Conservation (phyloP, 768 basidiomycete species). For the Candolleomyces eurysporus region DNA sequence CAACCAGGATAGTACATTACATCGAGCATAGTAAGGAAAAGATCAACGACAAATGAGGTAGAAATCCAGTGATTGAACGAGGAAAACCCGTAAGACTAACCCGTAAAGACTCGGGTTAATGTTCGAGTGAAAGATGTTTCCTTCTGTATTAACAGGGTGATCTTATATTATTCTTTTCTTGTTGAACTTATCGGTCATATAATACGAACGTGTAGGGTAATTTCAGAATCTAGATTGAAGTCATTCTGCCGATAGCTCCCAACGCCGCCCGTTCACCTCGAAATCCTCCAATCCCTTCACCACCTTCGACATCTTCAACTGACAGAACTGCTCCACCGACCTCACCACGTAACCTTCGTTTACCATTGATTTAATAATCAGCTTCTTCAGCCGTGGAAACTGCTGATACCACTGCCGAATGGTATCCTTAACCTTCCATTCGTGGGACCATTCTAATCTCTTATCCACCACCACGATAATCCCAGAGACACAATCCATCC, state of each 20-base stretch:
- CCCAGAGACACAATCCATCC: neutral
- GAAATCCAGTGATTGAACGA: too few species aligned
- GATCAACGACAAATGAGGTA: too few species aligned
- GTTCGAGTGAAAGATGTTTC: too few species aligned
- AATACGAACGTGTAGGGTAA: too few species aligned
- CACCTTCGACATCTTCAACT: neutral
- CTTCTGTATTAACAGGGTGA: too few species aligned
- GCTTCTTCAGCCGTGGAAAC: neutral
- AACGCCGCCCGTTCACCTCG: neutral
- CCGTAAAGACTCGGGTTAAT: too few species aligned
- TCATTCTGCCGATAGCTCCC: neutral
- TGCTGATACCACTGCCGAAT: neutral
- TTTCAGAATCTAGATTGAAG: too few species aligned
- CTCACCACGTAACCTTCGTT: neutral
- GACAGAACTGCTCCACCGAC: neutral
- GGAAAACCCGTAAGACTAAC: too few species aligned
- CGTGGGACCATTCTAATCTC: neutral
- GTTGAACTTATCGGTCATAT: too few species aligned
- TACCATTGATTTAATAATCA: neutral
- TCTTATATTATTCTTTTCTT: too few species aligned
- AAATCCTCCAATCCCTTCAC: neutral
- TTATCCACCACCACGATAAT: neutral
- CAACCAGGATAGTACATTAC: too few species aligned
- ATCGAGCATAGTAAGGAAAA: too few species aligned
- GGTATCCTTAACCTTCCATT: neutral